Evolutionary conservation across 257 asterid species (phyloP).

Genomic region (Solanum clarkiae): DNA sequence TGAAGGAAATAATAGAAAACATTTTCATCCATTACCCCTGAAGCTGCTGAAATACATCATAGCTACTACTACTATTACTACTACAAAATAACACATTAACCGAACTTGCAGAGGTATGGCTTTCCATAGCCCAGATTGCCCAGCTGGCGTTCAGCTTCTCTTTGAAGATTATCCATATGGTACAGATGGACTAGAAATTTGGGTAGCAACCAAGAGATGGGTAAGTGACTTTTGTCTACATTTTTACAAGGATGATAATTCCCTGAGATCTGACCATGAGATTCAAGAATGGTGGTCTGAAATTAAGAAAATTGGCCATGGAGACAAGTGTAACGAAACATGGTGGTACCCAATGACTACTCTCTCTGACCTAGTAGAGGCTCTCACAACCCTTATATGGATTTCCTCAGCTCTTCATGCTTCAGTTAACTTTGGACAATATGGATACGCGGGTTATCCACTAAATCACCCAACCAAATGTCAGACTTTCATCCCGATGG

Average conservation of each 20-base stretch:
- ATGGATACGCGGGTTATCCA: conserved; percentile 32
- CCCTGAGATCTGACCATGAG: conserved; percentile 26
- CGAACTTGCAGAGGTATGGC: conserved; percentile 33
- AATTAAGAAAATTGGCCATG: conserved; percentile 29
- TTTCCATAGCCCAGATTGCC: conserved; percentile 10
- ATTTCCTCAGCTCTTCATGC: conserved; percentile 29
- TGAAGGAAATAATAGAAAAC: background rate
- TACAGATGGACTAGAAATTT: conserved; percentile 40
- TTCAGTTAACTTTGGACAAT: conserved; percentile 31
- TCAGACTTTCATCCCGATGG: conserved; percentile 22
- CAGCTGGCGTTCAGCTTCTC: conserved; percentile 29
- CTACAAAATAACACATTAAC: background rate
- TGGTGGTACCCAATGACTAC: conserved; percentile 40
- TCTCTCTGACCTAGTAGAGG: conserved; percentile 16
- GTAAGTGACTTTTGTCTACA: conserved; percentile 21
- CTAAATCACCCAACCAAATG: conserved; percentile 28
- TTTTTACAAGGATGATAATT: conserved; percentile 23
- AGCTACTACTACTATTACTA: background rate
- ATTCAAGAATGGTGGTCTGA: conserved; percentile 46
- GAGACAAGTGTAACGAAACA: conserved; percentile 23
- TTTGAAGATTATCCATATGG: conserved; percentile 42
- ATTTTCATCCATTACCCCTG: background rate
- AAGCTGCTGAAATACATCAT: background rate
- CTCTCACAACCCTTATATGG: conserved; percentile 40
- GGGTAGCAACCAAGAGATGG: conserved; percentile 39